Evolutionary conservation across 495 filamentous ascomycete genomes (phyloP), one percentile per base, ranked within the genome.

Genomic region (Tuber magnatum): DNA sequence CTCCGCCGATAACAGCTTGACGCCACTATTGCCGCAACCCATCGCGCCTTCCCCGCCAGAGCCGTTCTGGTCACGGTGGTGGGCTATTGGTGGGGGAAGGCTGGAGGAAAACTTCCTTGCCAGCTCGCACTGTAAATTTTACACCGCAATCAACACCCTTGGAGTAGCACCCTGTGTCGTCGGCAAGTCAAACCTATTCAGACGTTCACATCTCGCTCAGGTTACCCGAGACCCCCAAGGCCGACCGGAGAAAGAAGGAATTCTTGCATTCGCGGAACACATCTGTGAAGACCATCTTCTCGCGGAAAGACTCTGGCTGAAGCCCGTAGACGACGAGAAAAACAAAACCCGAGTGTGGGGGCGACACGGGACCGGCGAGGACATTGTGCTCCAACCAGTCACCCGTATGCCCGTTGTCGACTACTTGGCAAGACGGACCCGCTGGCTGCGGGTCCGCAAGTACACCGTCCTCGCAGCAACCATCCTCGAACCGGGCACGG

Each of bases 251-350:
- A 78, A 82, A 83, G 43, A 77, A 68, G 87, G 80, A 76, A 84
- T 77, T 82, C 87, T 72, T 79, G 85, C 71, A 78, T 98, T 99
- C 85, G 94, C 92, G 24, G 88, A 92, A 56, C 95, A 97, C 80
- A 97, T 99, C 84, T 99, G 95, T 85, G 95, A 99, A 82, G 95
- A 99, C 81, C 96, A 99, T 79, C 85, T 97, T 24, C 97, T 99
- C 71, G 94, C 94, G 40, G 94, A 97, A 79, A 86, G 97, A 9
- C 87, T 98, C 20, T 99, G 93, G 92, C 89, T 90, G 73, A 87
- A 86, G 28, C 78, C 82, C 2, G 80, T 91, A 2, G 84, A 84
- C 0, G 78, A 86, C 81, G 73, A 85, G 83, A 71, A 83, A 84
- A 77, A 85, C 65, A 83, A 90, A 84, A 75, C 80, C n/a, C 83